These are phyloP conservation scores for Phytophthora syringae DNA, from an alignment of 352 stramenopile species.

Conservation along the genomic window DNA sequence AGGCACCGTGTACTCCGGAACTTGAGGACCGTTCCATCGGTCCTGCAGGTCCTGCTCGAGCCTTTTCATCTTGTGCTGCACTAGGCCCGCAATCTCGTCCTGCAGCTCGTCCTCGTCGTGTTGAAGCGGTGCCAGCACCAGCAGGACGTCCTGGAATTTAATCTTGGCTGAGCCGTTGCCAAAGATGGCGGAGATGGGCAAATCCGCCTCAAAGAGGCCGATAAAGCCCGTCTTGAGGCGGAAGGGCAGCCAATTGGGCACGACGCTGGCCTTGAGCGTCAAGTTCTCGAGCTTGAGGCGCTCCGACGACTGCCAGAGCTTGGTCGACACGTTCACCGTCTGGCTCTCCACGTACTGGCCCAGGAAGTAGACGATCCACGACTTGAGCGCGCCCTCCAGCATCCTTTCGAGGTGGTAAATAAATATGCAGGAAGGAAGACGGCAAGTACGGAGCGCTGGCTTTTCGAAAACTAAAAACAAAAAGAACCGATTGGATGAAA, in stretches of 20 bases:
- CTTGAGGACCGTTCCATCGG: slow-evolving; percentile 74
- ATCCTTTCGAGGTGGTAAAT: slow-evolving; percentile 51
- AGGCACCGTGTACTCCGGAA: slow-evolving; percentile 66
- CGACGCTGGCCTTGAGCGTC: slow-evolving; percentile 82
- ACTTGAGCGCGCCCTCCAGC: slow-evolving; percentile 90
- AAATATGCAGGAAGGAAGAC: not conserved
- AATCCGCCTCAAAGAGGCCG: slow-evolving; percentile 82
- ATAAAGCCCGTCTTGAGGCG: slow-evolving; percentile 89
- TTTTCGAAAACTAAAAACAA: slow-evolving; percentile 22
- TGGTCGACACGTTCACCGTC: slow-evolving; percentile 84
- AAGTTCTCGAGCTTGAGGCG: slow-evolving; percentile 89
- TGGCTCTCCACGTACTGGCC: slow-evolving; percentile 90
- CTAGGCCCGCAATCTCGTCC: slow-evolving; percentile 58
- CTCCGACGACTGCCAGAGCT: slow-evolving; percentile 89
- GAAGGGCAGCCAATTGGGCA: slow-evolving; percentile 86
- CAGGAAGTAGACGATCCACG: slow-evolving; percentile 86
- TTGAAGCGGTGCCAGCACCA: slow-evolving; percentile 76
- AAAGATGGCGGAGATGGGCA: slow-evolving; percentile 90
- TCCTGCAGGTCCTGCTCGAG: slow-evolving; percentile 83
- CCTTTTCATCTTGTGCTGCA: slow-evolving; percentile 72
- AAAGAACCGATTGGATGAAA: slow-evolving; percentile 31
- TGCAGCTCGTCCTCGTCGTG: slow-evolving; percentile 78
- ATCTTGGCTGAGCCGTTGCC: slow-evolving; percentile 82
- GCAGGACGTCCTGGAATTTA: slow-evolving; percentile 86
- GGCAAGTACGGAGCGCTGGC: slow-evolving; percentile 15